phyloP scores from a whole-genome alignment of 495 filamentous ascomycete species.

The Barbatosphaeria neglecta region DNA sequence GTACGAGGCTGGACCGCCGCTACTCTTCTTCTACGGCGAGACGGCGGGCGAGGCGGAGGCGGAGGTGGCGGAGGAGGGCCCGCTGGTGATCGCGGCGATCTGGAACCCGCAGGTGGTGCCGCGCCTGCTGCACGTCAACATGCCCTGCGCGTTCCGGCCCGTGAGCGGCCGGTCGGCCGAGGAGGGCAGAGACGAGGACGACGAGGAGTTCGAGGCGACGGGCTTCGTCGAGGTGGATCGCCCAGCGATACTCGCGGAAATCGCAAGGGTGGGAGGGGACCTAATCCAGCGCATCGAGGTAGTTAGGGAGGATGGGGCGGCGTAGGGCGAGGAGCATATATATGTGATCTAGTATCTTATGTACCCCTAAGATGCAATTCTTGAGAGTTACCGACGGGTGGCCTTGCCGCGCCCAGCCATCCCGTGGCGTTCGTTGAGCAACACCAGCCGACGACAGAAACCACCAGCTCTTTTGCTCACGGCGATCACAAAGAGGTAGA shows the following conservation, averaged over 20 bases:
- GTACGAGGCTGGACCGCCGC: conserved; percentile 48
- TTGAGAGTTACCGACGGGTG: too few species aligned
- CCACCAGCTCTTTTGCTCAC: too few species aligned
- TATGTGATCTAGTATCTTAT: too few species aligned
- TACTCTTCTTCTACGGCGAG: conserved; percentile 65
- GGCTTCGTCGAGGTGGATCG: conserved; percentile 54
- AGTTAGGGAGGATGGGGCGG: too few species aligned
- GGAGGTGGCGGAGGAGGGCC: too few species aligned
- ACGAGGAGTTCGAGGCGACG: conserved; percentile 12
- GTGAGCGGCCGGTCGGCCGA: conserved; percentile 6
- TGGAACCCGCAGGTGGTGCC: conserved; percentile 60
- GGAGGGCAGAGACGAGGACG: conserved; percentile 4
- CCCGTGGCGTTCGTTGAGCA: too few species aligned
- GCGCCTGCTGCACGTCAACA: conserved; percentile 54
- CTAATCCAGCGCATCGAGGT: conserved; percentile 45
- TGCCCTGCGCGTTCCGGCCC: conserved; percentile 57
- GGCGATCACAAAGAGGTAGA: too few species aligned
- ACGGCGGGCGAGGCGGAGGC: conserved; percentile 38
- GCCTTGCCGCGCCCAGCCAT: too few species aligned
- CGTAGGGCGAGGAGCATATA: too few species aligned
- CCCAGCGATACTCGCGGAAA: conserved; percentile 66
- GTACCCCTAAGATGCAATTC: too few species aligned
- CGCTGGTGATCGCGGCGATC: conserved; percentile 58
- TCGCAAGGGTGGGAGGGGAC: conserved; percentile 55
- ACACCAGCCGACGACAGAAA: too few species aligned